Percentiles rank a stretch among this genome's conserved stretches.
Evolutionary conservation across 1,284 basidiomycete species (phyloP).

Genomic region (Waitea zeae): DNA sequence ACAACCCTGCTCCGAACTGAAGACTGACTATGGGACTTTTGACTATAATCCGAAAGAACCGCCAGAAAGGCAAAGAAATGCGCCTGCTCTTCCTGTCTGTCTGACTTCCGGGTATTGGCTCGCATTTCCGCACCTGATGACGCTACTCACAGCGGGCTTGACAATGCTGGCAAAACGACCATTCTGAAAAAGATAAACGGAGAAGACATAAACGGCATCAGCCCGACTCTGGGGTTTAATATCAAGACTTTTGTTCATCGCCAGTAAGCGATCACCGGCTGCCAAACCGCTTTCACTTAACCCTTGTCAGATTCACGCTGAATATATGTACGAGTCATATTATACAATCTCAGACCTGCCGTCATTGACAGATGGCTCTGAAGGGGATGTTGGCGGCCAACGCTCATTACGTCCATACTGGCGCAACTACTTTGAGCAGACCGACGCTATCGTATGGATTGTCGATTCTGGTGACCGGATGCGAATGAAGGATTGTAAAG

Average conservation of each 20-base stretch:
- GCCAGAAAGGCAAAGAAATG: constrained; percentile 91
- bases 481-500: constrained; percentile 78
- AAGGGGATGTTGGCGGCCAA: constrained; percentile 98
- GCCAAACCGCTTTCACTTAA: constrained; percentile 1
- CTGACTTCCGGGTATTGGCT: background rate
- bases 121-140: background rate
- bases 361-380: constrained; percentile 5
- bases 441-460: constrained; percentile 97
- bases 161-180: constrained; percentile 98
- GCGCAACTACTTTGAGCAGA: constrained; percentile 99
- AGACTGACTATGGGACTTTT: constrained; percentile 60
- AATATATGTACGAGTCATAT: constrained; percentile 64
- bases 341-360: constrained; percentile 1
- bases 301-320: constrained; percentile 56
- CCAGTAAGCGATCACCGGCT: constrained; percentile 38
- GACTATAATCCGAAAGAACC: constrained; percentile 94
- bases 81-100: constrained; percentile 83
- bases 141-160: constrained; percentile 59
- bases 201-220: constrained; percentile 77
- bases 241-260: constrained; percentile 91
- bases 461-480: constrained; percentile 89
- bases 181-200: constrained; percentile 89
- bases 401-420: constrained; percentile 92
- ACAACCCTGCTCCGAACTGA: too few species aligned
- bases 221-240: constrained; percentile 95